Evolutionary conservation across 2,329 filamentous ascomycete genomes (phyloP), one percentile per base, ranked within the genome.

Genomic region (Fusarium aywerte): DNA sequence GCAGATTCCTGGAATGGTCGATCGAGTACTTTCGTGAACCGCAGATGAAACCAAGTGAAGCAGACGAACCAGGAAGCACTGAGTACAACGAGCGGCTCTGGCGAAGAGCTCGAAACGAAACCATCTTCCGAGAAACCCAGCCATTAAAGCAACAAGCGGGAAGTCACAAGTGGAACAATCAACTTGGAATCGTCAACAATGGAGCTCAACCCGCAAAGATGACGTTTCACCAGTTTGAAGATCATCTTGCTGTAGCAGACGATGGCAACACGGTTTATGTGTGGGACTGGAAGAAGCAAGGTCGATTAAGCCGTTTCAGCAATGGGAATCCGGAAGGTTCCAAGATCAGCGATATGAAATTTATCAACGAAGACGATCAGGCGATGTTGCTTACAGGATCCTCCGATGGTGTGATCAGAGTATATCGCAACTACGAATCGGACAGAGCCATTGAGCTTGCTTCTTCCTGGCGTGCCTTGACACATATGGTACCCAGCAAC

Each of bases 351-450:
- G 94, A 98, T 77, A 89, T 97, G 76, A 92, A 93, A 56, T 97
- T 98, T 78, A 97, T 99, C 82, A 99, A 99, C 71, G 96, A 99
- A 78, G 96, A 99, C 73, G 96, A 99, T 76, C 93, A 96, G 75
- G 96, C 95, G 4, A 88, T 98, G 67, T 81, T 99, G 57, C 93
- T 99, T 87, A 97, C 93, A 1, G 96, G 96, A 3, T 97, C 94
- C 9, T 97, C 93, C 2, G 96, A 99, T 74, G 96, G 96, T 51
- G 92, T 98, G 18, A 88, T 99, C 67, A 92, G 96, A 66, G 90
- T 98, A 31, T 99, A 96, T 80, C 89, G 93, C 67, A 91, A 96
- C 76, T 99, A 99, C 76, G 93, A 97, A 71, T 89, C 87, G 21
- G 85, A 90, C 44, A 85, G 85, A 65, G 85, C 89, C 50, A 90